Percentiles rank a stretch among this genome's conserved stretches.
These are phyloP conservation scores for Fragilariopsis cylindrus DNA, from an alignment of 108 stramenopile species.

Conservation along the genomic window DNA sequence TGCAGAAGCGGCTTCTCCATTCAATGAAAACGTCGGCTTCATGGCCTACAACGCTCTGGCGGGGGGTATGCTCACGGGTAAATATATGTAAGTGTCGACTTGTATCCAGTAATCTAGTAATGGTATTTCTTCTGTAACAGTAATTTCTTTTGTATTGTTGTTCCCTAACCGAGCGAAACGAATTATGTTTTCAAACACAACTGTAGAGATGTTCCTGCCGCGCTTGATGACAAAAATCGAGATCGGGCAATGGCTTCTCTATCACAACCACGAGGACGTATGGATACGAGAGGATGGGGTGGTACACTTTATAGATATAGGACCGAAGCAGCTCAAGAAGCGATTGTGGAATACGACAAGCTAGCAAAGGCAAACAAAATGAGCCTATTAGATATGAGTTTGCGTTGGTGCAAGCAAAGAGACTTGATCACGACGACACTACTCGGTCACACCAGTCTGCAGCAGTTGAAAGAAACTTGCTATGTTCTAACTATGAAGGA, in stretches of 20 bases:
- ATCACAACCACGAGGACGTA: conserved; percentile 74
- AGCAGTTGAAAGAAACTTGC: conserved; percentile 75
- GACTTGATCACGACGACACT: conserved; percentile 81
- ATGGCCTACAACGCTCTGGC: conserved; percentile 90
- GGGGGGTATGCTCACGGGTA: conserved; percentile 90
- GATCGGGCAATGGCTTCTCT: conserved; percentile 53
- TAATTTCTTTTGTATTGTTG: no score
- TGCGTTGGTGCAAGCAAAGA: conserved; percentile 82
- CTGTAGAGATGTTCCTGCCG: conserved; percentile 52
- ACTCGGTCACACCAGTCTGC: conserved; percentile 81
- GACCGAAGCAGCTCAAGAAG: conserved; percentile 75
- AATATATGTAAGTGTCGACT: conserved; percentile 47
- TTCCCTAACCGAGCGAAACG: no score
- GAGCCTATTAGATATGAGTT: conserved; percentile 75
- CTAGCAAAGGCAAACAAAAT: conserved; percentile 76
- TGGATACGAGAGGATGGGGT: conserved; percentile 88
- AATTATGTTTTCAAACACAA: no score
- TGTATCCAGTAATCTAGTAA: no score
- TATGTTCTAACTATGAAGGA: conserved; percentile 66
- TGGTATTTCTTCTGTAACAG: no score
- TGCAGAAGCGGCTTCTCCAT: conserved; percentile 85
- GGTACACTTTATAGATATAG: conserved; percentile 83
- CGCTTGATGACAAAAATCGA: conserved; percentile 57
- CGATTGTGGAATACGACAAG: conserved; percentile 70
- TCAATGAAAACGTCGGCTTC: conserved; percentile 89